Evolutionary conservation across 495 filamentous ascomycete genomes (phyloP).

Genomic region (Aspergillus indologenus): DNA sequence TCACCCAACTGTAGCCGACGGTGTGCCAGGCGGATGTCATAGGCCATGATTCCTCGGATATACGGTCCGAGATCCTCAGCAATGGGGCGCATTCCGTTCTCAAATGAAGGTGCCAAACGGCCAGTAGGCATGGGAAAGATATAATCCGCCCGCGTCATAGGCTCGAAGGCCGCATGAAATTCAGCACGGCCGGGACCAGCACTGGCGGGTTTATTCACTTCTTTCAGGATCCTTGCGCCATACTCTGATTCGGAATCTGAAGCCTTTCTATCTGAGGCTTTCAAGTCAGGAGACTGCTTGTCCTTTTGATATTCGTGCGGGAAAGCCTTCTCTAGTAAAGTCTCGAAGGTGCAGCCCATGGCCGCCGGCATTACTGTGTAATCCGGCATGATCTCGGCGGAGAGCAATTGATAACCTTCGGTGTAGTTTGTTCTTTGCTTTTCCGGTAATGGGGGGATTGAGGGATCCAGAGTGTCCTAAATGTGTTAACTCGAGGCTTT

Average conservation of each 20-base stretch:
- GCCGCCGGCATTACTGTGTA: conserved; percentile 35
- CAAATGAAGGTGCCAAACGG: conserved; percentile 60
- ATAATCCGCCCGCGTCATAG: conserved; percentile 34
- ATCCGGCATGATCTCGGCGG: conserved; percentile 44
- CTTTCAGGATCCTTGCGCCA: conserved; percentile 27
- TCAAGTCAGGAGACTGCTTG: neutral
- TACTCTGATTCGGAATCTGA: conserved; percentile 17
- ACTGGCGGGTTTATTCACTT: conserved; percentile 17
- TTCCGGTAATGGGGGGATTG: conserved; percentile 54
- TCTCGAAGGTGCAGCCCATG: conserved; percentile 36
- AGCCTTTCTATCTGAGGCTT: neutral
- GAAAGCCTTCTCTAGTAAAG: conserved; percentile 31
- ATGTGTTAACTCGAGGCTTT: conserved; percentile 25
- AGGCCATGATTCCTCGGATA: conserved; percentile 72
- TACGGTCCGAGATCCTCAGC: conserved; percentile 79
- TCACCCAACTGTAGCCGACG: conserved; percentile 61
- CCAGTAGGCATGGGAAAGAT: conserved; percentile 25
- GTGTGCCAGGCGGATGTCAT: conserved; percentile 66
- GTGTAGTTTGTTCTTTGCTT: conserved; percentile 62
- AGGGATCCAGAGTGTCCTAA: conserved; percentile 57
- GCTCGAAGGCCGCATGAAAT: conserved; percentile 35
- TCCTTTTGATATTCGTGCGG: conserved; percentile 27
- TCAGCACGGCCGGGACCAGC: conserved; percentile 13
- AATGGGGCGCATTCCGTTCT: conserved; percentile 61
- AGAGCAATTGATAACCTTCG: conserved; percentile 58